These are phyloP conservation scores for Xylaria sp. DNA, from an alignment of 2,329 filamentous ascomycete genomes.

Conservation along the genomic window DNA sequence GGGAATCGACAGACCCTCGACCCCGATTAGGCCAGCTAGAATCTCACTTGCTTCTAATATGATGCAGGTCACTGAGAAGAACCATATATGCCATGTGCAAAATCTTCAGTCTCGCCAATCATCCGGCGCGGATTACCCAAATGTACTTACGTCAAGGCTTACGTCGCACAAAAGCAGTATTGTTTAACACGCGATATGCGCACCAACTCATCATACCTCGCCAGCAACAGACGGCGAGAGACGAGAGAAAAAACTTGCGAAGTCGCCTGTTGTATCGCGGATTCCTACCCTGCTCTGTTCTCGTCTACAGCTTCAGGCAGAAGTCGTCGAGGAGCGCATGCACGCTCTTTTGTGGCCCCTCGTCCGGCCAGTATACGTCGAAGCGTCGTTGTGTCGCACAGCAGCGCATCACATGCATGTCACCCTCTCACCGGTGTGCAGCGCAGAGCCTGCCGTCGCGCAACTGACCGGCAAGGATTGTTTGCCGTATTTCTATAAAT, in stretches of 20 bases:
- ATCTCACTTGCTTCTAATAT: conserved; percentile 19
- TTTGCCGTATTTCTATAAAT: not conserved
- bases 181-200: not conserved
- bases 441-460: conserved; percentile 13
- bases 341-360: not conserved
- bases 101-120: conserved; percentile 17
- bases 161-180: conserved; percentile 21
- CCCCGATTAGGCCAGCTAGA: not conserved
- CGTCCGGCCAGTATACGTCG: not conserved
- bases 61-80: conserved; percentile 2
- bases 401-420: conserved; percentile 22
- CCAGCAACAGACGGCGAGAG: conserved; percentile 2
- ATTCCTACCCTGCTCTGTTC: conserved; percentile 13
- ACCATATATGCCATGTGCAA: conserved; percentile 15
- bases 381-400: conserved; percentile 23
- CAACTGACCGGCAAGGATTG: not conserved
- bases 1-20: not conserved
- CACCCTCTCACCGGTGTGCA: conserved; percentile 21
- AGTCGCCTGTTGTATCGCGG: conserved; percentile 16
- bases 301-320: conserved; percentile 14
- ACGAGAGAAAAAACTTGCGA: conserved; percentile 3
- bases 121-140: conserved; percentile 8
- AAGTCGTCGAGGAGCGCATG: conserved; percentile 3
- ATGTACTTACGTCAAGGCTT: conserved; percentile 35
- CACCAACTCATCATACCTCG: not conserved